phyloP scores from a whole-genome alignment of 1,139 yeast species.

The Zhuliangozyma blackwelliae region DNA sequence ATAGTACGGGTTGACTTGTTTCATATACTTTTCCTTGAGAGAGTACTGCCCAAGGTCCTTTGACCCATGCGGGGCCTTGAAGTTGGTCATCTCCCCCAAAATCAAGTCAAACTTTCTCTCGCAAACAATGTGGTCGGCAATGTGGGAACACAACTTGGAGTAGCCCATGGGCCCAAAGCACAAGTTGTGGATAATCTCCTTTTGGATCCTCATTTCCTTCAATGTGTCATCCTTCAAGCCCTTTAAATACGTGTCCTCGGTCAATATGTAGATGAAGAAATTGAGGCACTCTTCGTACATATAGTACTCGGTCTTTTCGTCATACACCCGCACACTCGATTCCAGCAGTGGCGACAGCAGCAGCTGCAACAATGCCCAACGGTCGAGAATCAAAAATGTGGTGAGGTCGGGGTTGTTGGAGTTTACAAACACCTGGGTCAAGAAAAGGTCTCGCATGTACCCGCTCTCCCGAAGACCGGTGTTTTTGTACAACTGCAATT shows the following conservation, averaged over 20 bases:
- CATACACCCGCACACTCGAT: slow-evolving; percentile 20
- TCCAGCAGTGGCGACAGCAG: not conserved
- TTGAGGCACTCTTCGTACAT: slow-evolving; percentile 80
- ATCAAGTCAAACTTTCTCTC: slow-evolving; percentile 74
- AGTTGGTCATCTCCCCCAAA: slow-evolving; percentile 56
- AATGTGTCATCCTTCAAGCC: slow-evolving; percentile 50
- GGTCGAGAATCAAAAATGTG: slow-evolving; percentile 54
- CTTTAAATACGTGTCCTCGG: slow-evolving; percentile 62
- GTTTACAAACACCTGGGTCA: slow-evolving; percentile 64
- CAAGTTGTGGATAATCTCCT: slow-evolving; percentile 74
- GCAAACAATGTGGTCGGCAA: slow-evolving; percentile 71
- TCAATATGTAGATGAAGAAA: slow-evolving; percentile 62
- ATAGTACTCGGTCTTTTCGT: slow-evolving; percentile 43
- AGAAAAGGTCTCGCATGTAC: slow-evolving; percentile 67
- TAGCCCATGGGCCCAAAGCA: slow-evolving; percentile 72
- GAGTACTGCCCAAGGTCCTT: slow-evolving; percentile 68
- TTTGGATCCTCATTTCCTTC: slow-evolving; percentile 48
- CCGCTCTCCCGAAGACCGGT: slow-evolving; percentile 85
- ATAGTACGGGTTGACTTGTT: slow-evolving; percentile 73
- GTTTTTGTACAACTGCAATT: slow-evolving; percentile 73
- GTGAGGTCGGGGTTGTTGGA: slow-evolving; percentile 55
- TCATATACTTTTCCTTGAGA: slow-evolving; percentile 54
- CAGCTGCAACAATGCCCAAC: slow-evolving; percentile 75
- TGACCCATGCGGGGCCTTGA: slow-evolving; percentile 58
- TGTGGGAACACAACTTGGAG: slow-evolving; percentile 60